phyloP scores from a whole-genome alignment of 2,329 filamentous ascomycete genomes.

The Setomelanomma holmii region DNA sequence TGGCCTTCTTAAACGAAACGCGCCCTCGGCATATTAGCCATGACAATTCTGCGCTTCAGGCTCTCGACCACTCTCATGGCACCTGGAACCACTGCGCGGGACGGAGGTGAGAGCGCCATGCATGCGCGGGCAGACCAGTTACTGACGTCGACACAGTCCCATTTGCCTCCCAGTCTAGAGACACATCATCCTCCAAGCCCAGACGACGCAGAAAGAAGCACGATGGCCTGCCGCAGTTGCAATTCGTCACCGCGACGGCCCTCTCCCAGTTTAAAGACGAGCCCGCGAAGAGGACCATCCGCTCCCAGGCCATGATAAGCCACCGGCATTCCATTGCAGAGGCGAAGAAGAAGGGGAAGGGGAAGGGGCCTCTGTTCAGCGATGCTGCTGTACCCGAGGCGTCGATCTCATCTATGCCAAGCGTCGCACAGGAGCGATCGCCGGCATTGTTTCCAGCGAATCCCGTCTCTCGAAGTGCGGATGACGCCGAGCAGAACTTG shows the following conservation, averaged over 20 bases:
- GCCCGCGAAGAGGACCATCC: conserved; percentile 34
- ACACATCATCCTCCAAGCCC: conserved; percentile 6
- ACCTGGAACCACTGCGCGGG: not conserved
- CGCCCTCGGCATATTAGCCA: not conserved
- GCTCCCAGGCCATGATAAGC: conserved; percentile 44
- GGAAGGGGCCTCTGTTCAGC: not conserved
- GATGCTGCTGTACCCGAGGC: not conserved
- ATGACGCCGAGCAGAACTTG: too few relatives aligned
- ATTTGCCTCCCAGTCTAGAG: not conserved
- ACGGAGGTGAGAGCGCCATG: not conserved
- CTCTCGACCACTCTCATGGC: not conserved
- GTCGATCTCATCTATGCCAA: not conserved
- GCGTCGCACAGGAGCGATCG: not conserved
- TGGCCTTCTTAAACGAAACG: conserved; percentile 6
- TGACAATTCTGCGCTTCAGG: not conserved
- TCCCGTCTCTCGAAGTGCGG: too few relatives aligned
- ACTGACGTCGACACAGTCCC: not conserved
- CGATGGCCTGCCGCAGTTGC: conserved; percentile 35
- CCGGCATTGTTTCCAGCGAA: not conserved
- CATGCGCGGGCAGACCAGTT: not conserved
- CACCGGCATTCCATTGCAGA: conserved; percentile 36
- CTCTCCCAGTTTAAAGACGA: conserved; percentile 41
- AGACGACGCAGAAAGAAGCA: conserved; percentile 28
- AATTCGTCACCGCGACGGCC: conserved; percentile 41
- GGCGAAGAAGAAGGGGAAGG: conserved; percentile 15